Percentiles rank a stretch among this genome's conserved stretches.
Evolutionary conservation across 2,329 filamentous ascomycete genomes (phyloP).

Genomic region (Ophiognomonia clavigignenti-juglandacearum): DNA sequence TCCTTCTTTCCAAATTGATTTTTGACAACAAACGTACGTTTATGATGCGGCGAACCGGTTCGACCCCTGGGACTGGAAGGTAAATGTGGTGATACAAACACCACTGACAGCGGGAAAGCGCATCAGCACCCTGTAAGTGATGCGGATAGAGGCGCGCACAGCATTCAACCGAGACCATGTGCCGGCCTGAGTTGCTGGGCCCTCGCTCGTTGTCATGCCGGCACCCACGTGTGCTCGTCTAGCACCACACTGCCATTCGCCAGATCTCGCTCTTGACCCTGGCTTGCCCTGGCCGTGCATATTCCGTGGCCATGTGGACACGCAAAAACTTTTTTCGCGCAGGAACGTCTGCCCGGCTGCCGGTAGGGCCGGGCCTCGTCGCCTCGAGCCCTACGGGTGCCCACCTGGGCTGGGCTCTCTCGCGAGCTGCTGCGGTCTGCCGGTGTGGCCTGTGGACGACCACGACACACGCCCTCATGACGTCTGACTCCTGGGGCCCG

Average conservation of each 20-base stretch:
- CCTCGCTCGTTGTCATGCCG: no score
- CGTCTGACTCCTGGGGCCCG: not conserved
- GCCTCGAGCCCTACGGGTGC: no score
- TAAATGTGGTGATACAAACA: no score
- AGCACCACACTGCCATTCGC: not conserved
- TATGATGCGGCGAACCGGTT: conserved; percentile 4
- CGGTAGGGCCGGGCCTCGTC: conserved; percentile 1
- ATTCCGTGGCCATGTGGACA: conserved; percentile 9
- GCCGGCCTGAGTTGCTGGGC: no score
- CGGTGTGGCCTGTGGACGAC: no score
- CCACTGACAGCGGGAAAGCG: no score
- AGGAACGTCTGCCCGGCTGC: conserved; percentile 5
- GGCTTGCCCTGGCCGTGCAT: conserved; percentile 1
- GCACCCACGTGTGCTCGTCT: not conserved
- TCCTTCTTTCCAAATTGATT: conserved; percentile 3
- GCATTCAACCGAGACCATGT: not conserved
- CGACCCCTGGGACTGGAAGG: no score
- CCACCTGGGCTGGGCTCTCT: no score
- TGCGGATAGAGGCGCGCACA: not conserved
- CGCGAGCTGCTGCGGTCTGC: no score
- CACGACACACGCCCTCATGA: no score
- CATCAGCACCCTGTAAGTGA: not conserved
- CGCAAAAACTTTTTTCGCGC: conserved; percentile 7
- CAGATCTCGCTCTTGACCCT: no score
- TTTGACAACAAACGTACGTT: conserved; percentile 1